Conservation (phyloP, 1,284 basidiomycete genomes). For the Ustilago loliicola region DNA sequence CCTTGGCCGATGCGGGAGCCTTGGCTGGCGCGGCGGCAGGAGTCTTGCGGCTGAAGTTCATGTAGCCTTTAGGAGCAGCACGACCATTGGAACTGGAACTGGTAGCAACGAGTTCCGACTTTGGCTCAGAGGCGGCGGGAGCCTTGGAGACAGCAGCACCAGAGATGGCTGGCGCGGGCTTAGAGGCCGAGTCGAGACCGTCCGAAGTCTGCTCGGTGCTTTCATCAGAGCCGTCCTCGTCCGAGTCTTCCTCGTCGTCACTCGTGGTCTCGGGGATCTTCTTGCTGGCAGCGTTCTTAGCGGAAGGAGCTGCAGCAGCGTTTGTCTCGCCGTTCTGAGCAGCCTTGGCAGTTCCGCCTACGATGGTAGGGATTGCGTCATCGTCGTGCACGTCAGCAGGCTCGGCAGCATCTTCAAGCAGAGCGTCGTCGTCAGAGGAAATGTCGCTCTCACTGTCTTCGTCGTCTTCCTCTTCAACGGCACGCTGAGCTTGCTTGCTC, state of each 20-base stretch:
- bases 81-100: slow-evolving; percentile 13
- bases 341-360: slow-evolving; percentile 21
- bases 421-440: slow-evolving; percentile 29
- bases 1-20: slow-evolving; percentile 6
- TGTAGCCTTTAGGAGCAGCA: slow-evolving; percentile 40
- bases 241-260: slow-evolving; percentile 40
- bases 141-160: neutral
- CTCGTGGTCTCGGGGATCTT: slow-evolving; percentile 34
- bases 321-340: slow-evolving; percentile 7
- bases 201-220: slow-evolving; percentile 52
- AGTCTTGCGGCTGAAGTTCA: slow-evolving; percentile 30
- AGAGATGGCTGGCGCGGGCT: slow-evolving; percentile 3
- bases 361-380: slow-evolving; percentile 28
- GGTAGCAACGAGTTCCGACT: slow-evolving; percentile 25
- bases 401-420: slow-evolving; percentile 40
- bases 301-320: neutral
- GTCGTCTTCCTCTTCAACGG: slow-evolving; percentile 14
- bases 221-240: slow-evolving; percentile 30
- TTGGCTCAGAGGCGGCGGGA: slow-evolving; percentile 12
- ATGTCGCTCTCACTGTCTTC: slow-evolving; percentile 16
- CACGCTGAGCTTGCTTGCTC: slow-evolving; percentile 3
- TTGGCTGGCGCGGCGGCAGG: slow-evolving; percentile 6
- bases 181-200: slow-evolving; percentile 19
- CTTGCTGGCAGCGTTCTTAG: slow-evolving; percentile 7
- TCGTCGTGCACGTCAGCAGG: slow-evolving; percentile 51